Conservation (phyloP, 176 grass and related monocot species). For the Aechmea fasciata region DNA sequence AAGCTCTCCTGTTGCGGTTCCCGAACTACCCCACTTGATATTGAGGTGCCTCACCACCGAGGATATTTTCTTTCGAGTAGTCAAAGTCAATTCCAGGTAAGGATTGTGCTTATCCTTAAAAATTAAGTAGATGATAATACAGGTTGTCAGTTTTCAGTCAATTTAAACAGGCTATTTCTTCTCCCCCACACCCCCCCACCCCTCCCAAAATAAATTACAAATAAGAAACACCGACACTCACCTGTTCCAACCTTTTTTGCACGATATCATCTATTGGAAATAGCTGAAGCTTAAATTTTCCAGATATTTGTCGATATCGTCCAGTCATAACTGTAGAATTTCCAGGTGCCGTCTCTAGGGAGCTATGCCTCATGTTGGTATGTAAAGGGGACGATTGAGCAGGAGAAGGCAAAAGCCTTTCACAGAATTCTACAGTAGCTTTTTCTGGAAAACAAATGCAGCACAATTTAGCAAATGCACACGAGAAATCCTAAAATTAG, state of each 20-base stretch:
- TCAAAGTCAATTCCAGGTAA: conserved; percentile 77
- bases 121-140: conserved; percentile 8
- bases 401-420: conserved; percentile 3
- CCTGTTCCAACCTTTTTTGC: conserved; percentile 58
- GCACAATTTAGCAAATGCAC: background rate
- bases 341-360: conserved; percentile 12
- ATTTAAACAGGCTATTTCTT: background rate
- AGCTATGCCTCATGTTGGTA: conserved; percentile 9
- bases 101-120: conserved; percentile 75
- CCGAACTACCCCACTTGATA: conserved; percentile 68
- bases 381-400: conserved; percentile 20
- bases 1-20: conserved; percentile 44
- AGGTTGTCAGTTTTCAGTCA: background rate
- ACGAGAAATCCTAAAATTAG: background rate
- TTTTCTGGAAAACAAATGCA: conserved; percentile 42
- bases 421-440: conserved; percentile 20
- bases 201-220: background rate
- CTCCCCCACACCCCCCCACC: background rate
- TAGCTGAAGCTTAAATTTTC: conserved; percentile 86
- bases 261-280: conserved; percentile 68
- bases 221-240: conserved; percentile 21
- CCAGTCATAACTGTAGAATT: conserved; percentile 24
- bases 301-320: conserved; percentile 24
- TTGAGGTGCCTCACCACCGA: conserved; percentile 88
- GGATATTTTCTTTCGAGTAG: conserved; percentile 84